Evolutionary conservation across 2,329 filamentous ascomycete genomes (phyloP).

Genomic region (Neonectria faginata): DNA sequence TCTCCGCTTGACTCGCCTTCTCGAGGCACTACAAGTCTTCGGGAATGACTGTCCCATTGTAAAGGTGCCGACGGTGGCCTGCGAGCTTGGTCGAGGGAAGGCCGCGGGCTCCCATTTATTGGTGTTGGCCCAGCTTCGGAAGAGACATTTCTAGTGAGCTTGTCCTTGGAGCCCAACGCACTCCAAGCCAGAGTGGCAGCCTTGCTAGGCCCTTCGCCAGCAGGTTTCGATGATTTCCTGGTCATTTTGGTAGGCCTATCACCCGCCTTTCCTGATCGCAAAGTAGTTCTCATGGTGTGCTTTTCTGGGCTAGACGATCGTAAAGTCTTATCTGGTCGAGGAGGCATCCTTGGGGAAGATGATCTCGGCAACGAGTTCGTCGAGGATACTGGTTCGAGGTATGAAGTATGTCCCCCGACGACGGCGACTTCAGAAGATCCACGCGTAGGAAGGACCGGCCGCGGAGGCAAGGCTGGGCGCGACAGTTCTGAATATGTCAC

Average conservation of each 20-base stretch:
- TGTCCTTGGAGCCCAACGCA: slow-evolving; percentile 57
- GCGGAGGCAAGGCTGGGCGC: slow-evolving; percentile 69
- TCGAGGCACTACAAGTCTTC: slow-evolving; percentile 60
- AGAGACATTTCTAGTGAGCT: slow-evolving; percentile 42
- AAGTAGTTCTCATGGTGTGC: slow-evolving; percentile 71
- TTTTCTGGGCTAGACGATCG: slow-evolving; percentile 70
- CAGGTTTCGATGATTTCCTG: slow-evolving; percentile 56
- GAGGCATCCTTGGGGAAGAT: slow-evolving; percentile 49
- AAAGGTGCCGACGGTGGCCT: slow-evolving; percentile 50
- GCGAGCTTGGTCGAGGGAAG: slow-evolving; percentile 49
- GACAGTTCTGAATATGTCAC: slow-evolving; percentile 85
- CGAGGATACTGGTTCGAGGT: slow-evolving; percentile 30
- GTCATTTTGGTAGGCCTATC: slow-evolving; percentile 56
- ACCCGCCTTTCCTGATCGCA: slow-evolving; percentile 62
- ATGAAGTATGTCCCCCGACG: slow-evolving; percentile 48
- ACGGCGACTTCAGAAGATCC: slow-evolving; percentile 63
- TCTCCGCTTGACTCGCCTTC: slow-evolving; percentile 50
- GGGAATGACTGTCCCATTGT: slow-evolving; percentile 67
- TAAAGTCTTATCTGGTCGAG: slow-evolving; percentile 53
- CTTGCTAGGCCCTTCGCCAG: slow-evolving; percentile 68
- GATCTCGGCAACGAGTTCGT: slow-evolving; percentile 43
- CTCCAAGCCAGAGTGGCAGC: slow-evolving; percentile 74
- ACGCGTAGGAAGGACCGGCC: slow-evolving; percentile 67
- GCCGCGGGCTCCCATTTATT: slow-evolving; percentile 38
- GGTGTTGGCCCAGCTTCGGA: slow-evolving; percentile 40